Conservation (phyloP, 495 filamentous ascomycete species). For the Peziza echinospora region DNA sequence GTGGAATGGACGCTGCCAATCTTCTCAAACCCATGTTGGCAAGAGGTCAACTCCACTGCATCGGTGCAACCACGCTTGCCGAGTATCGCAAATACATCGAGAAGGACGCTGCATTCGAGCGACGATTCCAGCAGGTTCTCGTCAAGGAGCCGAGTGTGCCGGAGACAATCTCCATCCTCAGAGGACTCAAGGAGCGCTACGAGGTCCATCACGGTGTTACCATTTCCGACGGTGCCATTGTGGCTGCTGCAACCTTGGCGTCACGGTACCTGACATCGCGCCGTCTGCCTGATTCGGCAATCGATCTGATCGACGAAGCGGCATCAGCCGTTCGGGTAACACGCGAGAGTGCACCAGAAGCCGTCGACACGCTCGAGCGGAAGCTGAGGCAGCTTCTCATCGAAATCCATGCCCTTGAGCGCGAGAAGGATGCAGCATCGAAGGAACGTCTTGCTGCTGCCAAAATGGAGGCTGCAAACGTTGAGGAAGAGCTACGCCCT, state of each 20-base stretch:
- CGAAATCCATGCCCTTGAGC: constrained; percentile 80
- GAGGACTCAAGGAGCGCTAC: constrained; percentile 90
- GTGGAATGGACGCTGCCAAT: constrained; percentile 97
- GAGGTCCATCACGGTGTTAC: constrained; percentile 96
- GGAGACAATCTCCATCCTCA: constrained; percentile 89
- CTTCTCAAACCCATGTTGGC: constrained; percentile 93
- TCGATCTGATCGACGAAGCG: constrained; percentile 90
- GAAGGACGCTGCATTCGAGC: constrained; percentile 93
- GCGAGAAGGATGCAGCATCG: constrained; percentile 88
- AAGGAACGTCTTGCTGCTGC: constrained; percentile 57
- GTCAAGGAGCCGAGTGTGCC: constrained; percentile 76
- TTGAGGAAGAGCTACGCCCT: constrained; percentile 73
- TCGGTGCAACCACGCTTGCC: constrained; percentile 80
- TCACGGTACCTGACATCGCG: constrained; percentile 77
- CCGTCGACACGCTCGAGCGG: constrained; percentile 78
- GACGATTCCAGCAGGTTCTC: constrained; percentile 92
- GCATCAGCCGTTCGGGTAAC: constrained; percentile 85
- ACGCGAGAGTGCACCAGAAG: constrained; percentile 85
- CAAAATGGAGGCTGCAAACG: constrained; percentile 75
- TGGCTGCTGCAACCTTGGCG: constrained; percentile 70
- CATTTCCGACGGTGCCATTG: constrained; percentile 81
- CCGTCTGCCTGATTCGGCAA: constrained; percentile 83
- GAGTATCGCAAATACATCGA: constrained; percentile 99
- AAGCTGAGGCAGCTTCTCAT: constrained; percentile 76
- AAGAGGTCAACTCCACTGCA: constrained; percentile 88